These are phyloP conservation scores for Coniochaeta ligniaria DNA, from an alignment of 2,329 filamentous ascomycete genomes.

Conservation along the genomic window DNA sequence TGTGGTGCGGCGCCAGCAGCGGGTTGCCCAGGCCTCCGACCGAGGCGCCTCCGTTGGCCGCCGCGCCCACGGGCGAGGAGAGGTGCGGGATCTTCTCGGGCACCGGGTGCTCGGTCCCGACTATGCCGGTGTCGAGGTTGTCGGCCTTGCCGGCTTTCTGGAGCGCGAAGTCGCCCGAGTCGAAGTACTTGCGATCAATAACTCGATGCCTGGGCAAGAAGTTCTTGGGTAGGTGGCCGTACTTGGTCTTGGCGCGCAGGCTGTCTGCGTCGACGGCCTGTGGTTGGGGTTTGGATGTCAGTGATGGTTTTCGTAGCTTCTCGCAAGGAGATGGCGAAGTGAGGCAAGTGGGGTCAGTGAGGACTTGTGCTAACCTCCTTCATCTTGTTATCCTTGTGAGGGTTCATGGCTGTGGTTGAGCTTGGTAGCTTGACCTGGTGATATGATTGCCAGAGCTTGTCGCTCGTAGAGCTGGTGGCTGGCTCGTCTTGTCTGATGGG, in stretches of 20 bases:
- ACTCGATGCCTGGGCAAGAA: no score
- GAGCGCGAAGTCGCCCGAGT: constrained; percentile 92
- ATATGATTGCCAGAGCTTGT: not conserved
- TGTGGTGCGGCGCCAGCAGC: constrained; percentile 32
- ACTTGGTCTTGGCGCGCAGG: no score
- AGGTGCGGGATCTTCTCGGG: constrained; percentile 94
- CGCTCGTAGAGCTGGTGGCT: not conserved
- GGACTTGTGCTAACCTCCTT: constrained; percentile 86
- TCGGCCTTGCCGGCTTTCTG: constrained; percentile 96
- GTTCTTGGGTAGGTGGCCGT: constrained; percentile 94
- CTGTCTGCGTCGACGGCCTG: constrained; percentile 90
- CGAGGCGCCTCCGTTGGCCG: constrained; percentile 18
- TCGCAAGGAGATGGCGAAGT: not conserved
- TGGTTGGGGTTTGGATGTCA: not conserved
- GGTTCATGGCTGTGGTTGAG: constrained; percentile 60
- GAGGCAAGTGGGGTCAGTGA: not conserved
- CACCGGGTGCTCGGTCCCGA: constrained; percentile 90
- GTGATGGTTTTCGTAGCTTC: not conserved
- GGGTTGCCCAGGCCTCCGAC: constrained; percentile 21
- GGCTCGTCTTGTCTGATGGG: not conserved
- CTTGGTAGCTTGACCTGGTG: not conserved
- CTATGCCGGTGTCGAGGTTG: constrained; percentile 84
- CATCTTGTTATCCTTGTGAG: constrained; percentile 97
- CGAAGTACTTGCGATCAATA: constrained; percentile 99
- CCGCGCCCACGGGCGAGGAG: constrained; percentile 54